These are phyloP conservation scores for Zoysia japonica DNA, from an alignment of 176 grass and related monocot genomes.

Conservation along the genomic window DNA sequence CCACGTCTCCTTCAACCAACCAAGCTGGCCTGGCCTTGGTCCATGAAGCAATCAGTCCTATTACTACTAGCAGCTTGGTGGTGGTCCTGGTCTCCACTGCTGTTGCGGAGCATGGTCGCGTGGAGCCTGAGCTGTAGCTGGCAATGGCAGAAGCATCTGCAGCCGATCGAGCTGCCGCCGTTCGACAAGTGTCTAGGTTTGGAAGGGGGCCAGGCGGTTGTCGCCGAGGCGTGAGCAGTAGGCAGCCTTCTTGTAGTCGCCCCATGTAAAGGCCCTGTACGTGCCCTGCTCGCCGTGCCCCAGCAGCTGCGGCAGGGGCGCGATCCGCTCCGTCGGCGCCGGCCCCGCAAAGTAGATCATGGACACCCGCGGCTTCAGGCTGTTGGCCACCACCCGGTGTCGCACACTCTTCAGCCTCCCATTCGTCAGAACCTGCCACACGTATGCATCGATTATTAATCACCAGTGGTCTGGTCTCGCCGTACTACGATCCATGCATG, in stretches of 20 bases:
- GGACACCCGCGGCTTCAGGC: conserved; percentile 63
- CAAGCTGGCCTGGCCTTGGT: background rate
- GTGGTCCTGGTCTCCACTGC: background rate
- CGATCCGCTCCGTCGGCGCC: conserved; percentile 59
- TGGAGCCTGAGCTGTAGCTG: background rate
- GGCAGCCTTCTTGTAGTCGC: conserved; percentile 81
- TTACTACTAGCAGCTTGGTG: background rate
- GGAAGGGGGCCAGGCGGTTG: conserved; percentile 73
- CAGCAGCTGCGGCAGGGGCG: conserved; percentile 66
- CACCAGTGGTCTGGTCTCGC: no score
- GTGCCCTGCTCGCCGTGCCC: conserved; percentile 55
- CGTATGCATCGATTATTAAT: background rate
- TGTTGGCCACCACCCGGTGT: conserved; percentile 71
- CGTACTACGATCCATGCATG: background rate
- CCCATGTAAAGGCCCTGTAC: conserved; percentile 91
- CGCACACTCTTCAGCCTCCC: conserved; percentile 73
- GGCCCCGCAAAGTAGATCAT: conserved; percentile 89
- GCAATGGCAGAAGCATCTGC: background rate
- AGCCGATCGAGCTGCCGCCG: background rate
- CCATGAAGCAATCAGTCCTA: background rate
- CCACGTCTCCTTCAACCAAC: background rate
- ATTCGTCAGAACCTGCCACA: conserved; percentile 68
- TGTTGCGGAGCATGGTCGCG: background rate
- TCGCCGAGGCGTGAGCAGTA: conserved; percentile 73
- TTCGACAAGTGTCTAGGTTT: background rate